Base-by-base conservation (phyloP, 257 asterid species). In the Lavandula angustifolia region DNA sequence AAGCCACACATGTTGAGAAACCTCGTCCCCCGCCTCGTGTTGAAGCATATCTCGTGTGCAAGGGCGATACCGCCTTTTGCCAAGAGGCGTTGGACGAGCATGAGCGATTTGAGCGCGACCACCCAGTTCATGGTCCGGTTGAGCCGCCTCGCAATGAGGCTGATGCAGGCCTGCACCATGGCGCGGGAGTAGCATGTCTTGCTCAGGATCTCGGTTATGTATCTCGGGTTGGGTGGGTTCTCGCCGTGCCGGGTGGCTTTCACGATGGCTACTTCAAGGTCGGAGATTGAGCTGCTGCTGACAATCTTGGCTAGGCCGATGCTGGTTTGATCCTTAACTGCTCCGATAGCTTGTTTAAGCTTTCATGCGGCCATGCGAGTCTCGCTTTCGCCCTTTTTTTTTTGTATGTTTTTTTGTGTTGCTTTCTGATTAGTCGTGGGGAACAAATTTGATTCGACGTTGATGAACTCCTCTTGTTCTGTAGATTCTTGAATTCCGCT, bases 241-340 rank as follows among this genome's bases (percentile, higher is more conserved):
- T 87, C 96, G 4, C 88, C 87, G 62, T 94, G 99, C 43, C 95
- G 79, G 0, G 99, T 86, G 68, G 95, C 95, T 73, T 90, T 94
- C 2, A 94, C 85, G 49, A 94, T 79, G 79, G 99, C 97, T 0
- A 94, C 80, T 6, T 86, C 91, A 3, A 92, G 87, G 64, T 80
- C 89, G 0, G 97, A 79, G 12, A 81, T 12, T 62, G 83, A 75
- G 57, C 76, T 76, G 63, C 80, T 75, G 66, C 78, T 63, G 4
- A 79, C 72, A 0, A 86, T 78, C 81, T 80, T 94, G 42, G 97
- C 97, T 9, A 94, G 73, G 79, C 95, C 66, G 44, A 94, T 94
- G 87, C 88, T 91, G 7, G 96, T 88, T 3, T 56, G 85, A 73
- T 91, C 98, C 79, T 91, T 91, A 2, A 88, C 79, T 9, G 94